Conservation (phyloP, 1,284 basidiomycete genomes). For the Cryptococcus sp. region DNA sequence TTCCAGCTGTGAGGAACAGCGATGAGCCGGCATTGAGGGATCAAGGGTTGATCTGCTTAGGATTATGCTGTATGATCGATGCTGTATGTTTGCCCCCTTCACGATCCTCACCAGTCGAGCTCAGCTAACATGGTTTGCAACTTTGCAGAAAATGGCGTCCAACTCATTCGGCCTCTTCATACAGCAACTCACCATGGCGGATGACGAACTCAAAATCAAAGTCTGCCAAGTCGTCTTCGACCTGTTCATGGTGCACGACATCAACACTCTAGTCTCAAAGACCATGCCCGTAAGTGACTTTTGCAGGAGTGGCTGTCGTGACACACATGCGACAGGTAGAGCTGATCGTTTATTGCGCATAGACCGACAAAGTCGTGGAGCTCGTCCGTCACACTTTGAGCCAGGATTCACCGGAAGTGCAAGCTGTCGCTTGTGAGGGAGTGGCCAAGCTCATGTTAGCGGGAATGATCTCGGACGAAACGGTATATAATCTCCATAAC, state of each 20-base stretch:
- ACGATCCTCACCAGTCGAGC: background rate
- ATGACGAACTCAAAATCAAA: conserved; percentile 74
- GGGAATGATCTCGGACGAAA: conserved; percentile 75
- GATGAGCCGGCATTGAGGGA: conserved; percentile 75
- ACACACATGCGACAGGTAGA: too few species aligned
- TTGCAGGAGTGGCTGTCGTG: background rate
- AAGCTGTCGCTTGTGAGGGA: conserved; percentile 78
- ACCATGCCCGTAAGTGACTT: conserved; percentile 40
- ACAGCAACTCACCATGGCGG: conserved; percentile 75
- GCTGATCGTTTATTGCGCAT: background rate
- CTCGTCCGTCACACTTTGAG: conserved; percentile 74
- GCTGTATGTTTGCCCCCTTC: conserved; percentile 50
- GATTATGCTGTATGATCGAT: conserved; percentile 89
- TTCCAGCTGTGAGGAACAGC: conserved; percentile 86
- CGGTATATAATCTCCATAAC: conserved; percentile 55
- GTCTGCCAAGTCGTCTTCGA: conserved; percentile 89
- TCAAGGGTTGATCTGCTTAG: conserved; percentile 81
- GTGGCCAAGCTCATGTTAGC: conserved; percentile 87
- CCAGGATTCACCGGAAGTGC: conserved; percentile 74
- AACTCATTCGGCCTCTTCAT: conserved; percentile 88
- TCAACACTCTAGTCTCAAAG: conserved; percentile 54
- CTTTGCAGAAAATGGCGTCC: conserved; percentile 74
- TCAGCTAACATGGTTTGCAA: conserved; percentile 4
- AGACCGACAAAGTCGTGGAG: conserved; percentile 71
- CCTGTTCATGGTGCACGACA: conserved; percentile 84